Percentiles rank a stretch among this genome's conserved stretches.
Evolutionary conservation across 2,329 filamentous ascomycete species (phyloP).

Genomic region (Sporothrix curviconia): DNA sequence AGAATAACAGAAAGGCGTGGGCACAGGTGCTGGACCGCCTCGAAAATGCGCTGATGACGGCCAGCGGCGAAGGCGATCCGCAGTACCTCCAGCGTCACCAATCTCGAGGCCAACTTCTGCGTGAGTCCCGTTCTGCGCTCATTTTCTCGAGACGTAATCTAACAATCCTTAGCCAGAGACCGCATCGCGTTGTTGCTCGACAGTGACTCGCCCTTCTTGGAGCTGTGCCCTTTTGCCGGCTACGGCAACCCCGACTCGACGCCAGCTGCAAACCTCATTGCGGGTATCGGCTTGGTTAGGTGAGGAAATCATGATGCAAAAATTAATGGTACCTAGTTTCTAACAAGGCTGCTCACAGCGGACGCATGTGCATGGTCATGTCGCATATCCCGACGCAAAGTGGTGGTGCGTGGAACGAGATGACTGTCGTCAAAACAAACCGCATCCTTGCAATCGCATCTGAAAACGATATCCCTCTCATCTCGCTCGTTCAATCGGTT

Average conservation of each 20-base stretch:
- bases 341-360: no score
- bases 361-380: not conserved
- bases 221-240: not conserved
- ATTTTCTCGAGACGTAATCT: not conserved
- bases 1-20: not conserved
- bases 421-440: not conserved
- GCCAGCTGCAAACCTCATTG: constrained; percentile 2
- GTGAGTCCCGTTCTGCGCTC: not conserved
- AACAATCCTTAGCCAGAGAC: not conserved
- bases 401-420: constrained; percentile 6
- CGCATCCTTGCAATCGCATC: not conserved
- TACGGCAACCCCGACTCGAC: constrained; percentile 1
- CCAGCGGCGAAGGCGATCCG: not conserved
- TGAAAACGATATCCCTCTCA: not conserved
- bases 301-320: no score
- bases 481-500: not conserved
- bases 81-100: not conserved
- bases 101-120: not conserved
- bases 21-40: not conserved
- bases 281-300: not conserved
- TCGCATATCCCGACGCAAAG: not conserved
- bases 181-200: not conserved
- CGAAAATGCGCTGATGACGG: not conserved
- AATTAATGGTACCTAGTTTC: no score
- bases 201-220: not conserved